Percentiles rank a stretch among this genome's conserved stretches.
Evolutionary conservation across 495 filamentous ascomycete genomes (phyloP).

Genomic region (Podospora pseudopauciseta): DNA sequence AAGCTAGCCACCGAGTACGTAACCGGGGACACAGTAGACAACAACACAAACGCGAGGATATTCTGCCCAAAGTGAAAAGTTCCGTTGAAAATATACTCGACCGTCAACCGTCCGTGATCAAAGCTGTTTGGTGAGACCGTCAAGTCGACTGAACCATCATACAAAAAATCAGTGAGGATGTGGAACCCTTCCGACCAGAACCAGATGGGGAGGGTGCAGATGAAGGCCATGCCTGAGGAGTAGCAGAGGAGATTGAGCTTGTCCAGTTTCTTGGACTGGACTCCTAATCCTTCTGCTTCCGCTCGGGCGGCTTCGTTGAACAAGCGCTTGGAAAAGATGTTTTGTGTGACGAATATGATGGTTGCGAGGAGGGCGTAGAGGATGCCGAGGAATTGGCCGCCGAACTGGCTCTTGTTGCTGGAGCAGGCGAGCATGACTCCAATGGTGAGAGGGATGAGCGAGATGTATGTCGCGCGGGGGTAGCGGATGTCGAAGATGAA

Average conservation of each 20-base stretch:
- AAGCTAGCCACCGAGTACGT: conserved; percentile 95
- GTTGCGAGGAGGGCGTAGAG: conserved; percentile 81
- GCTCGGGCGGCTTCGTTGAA: conserved; percentile 89
- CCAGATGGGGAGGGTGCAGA: conserved; percentile 92
- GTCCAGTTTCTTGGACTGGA: conserved; percentile 72
- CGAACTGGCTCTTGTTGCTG: conserved; percentile 61
- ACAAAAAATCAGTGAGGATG: conserved; percentile 69
- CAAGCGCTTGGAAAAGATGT: conserved; percentile 98
- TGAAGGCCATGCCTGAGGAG: conserved; percentile 84
- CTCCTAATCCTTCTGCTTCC: conserved; percentile 62
- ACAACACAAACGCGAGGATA: conserved; percentile 86
- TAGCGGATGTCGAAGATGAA: conserved; percentile 85
- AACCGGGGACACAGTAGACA: conserved; percentile 89
- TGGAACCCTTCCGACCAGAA: conserved; percentile 81
- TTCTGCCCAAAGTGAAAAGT: conserved; percentile 96
- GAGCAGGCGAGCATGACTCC: conserved; percentile 96
- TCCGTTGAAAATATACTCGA: conserved; percentile 95
- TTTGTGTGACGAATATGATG: conserved; percentile 95
- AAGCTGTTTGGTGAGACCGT: conserved; percentile 59
- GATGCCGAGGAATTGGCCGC: conserved; percentile 83
- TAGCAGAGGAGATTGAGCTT: conserved; percentile 97
- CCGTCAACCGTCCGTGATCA: conserved; percentile 71
- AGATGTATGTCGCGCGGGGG: conserved; percentile 82
- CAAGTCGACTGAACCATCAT: conserved; percentile 60
- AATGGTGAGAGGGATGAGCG: conserved; percentile 83